A percentile compares a stretch with the other conserved stretches of the same genome.
Evolutionary conservation across 345 rosid species (phyloP).

Genomic region (Viola odorata): DNA sequence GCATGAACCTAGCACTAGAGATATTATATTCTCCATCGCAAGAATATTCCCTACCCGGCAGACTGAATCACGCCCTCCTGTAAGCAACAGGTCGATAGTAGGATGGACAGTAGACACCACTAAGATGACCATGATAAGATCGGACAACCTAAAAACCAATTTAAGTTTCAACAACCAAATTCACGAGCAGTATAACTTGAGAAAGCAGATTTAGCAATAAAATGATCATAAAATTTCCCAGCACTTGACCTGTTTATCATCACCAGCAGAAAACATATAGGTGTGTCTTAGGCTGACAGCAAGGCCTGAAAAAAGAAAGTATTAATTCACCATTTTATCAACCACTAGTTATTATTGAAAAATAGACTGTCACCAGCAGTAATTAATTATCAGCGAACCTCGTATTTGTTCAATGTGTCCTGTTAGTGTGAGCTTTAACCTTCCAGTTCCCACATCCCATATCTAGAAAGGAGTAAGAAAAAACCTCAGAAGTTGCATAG

Average conservation of each 20-base stretch:
- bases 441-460: conserved; percentile 95
- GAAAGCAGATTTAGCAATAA: background rate
- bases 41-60: conserved; percentile 61
- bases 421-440: conserved; percentile 82
- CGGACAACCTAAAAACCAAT: conserved; percentile 61
- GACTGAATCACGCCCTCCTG: conserved; percentile 98
- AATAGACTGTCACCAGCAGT: background rate
- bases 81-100: conserved; percentile 74
- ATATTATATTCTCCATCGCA: background rate
- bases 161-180: conserved; percentile 4
- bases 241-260: conserved; percentile 98
- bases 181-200: background rate
- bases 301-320: conserved; percentile 51
- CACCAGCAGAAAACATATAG: conserved; percentile 98
- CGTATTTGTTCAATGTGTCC: conserved; percentile 96
- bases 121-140: conserved; percentile 96
- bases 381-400: conserved; percentile 41
- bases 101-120: conserved; percentile 99
- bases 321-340: too few relatives aligned
- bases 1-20: background rate
- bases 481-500: background rate
- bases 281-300: conserved; percentile 85
- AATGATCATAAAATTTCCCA: conserved; percentile 59
- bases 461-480: conserved; percentile 38
- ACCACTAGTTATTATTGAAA: background rate